Evolutionary conservation across 1,284 basidiomycete species (phyloP), one percentile per base, ranked within the genome.

Genomic region (Apiotrichum porosum): DNA sequence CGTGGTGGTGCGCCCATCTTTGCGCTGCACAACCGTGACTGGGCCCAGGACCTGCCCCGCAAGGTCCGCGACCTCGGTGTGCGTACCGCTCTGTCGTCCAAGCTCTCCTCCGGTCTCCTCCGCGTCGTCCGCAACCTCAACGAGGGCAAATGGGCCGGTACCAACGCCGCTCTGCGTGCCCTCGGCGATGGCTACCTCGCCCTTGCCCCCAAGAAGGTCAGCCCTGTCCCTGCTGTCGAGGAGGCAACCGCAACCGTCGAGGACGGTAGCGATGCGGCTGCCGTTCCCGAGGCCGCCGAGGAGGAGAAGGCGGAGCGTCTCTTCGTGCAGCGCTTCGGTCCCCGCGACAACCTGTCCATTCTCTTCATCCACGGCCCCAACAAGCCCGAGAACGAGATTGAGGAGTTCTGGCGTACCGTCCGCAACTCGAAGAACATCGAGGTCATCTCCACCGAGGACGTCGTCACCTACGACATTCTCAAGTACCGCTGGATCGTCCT

Each of bases 61-160:
- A 93, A 94, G 72, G 86, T 95, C 47, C 81, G 91, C 33, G 80
- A 89, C 63, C 85, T 97, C 79, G 93, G 92, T n/a, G 83, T 97
- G 80, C 82, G 88, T 22, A 84, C 90, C 36, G 89, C 89, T 1
- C 74, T 97, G 41, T 90, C 87, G 53, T 79, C 83, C 31, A 87
- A 90, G 69, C 77, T 93, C 62, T 80, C 80, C 60, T 85, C 90
- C 55, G 80, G 81, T 26, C 74, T 80, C 26, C 75, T 97, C 14
- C 83, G 86, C 41, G 79, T 95, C 33, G 86, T 94, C 57, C 75
- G 80, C 31, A 52, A 81, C 76, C 49, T 93, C 81, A 86, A 81
- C 80, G 31, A 81, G 77, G 68, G 54, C 6, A 37, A 51, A 28
- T 75, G 72, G 72, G 30, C 40, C 10, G 64, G 62, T 8, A 70